These are phyloP conservation scores for Phanerodontia chrysosporium DNA, from an alignment of 768 basidiomycete species.

Conservation along the genomic window DNA sequence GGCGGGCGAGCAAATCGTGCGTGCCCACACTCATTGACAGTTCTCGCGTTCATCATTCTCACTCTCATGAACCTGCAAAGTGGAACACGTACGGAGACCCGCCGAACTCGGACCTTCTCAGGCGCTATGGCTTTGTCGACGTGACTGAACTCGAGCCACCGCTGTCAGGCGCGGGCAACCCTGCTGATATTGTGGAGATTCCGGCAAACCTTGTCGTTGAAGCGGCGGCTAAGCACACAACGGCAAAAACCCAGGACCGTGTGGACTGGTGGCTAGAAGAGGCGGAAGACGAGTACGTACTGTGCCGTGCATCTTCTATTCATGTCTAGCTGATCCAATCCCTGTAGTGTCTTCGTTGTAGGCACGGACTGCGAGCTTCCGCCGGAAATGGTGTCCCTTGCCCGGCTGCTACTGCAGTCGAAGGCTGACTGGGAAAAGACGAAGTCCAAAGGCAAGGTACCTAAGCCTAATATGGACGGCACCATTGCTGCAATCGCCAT, in stretches of 20 bases:
- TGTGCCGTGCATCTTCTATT: neutral
- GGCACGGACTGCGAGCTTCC: slow-evolving; percentile 51
- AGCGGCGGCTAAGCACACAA: slow-evolving; percentile 18
- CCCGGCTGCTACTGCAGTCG: slow-evolving; percentile 56
- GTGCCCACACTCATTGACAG: slow-evolving; percentile 20
- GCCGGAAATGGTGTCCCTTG: slow-evolving; percentile 56
- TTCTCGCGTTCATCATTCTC: neutral
- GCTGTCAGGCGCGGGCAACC: slow-evolving; percentile 55
- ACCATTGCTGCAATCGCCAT: slow-evolving; percentile 43
- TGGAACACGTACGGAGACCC: slow-evolving; percentile 95
- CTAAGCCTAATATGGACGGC: slow-evolving; percentile 61
- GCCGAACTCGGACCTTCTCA: slow-evolving; percentile 90
- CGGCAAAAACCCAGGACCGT: slow-evolving; percentile 43
- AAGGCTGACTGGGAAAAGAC: slow-evolving; percentile 56
- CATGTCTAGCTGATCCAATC: slow-evolving; percentile 5
- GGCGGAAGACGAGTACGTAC: slow-evolving; percentile 80
- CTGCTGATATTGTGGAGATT: slow-evolving; percentile 75
- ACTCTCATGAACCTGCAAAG: slow-evolving; percentile 33
- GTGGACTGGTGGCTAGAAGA: slow-evolving; percentile 94
- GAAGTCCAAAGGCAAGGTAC: slow-evolving; percentile 62
- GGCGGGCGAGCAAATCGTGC: slow-evolving; percentile 83
- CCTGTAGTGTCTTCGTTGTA: slow-evolving; percentile 49
- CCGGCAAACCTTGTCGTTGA: slow-evolving; percentile 65
- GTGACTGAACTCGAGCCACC: slow-evolving; percentile 45
- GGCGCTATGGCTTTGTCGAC: slow-evolving; percentile 93